Percentiles rank a stretch among this genome's conserved stretches.
phyloP scores from a whole-genome alignment of 179 eudicot genomes.

The Actinidia polygama region DNA sequence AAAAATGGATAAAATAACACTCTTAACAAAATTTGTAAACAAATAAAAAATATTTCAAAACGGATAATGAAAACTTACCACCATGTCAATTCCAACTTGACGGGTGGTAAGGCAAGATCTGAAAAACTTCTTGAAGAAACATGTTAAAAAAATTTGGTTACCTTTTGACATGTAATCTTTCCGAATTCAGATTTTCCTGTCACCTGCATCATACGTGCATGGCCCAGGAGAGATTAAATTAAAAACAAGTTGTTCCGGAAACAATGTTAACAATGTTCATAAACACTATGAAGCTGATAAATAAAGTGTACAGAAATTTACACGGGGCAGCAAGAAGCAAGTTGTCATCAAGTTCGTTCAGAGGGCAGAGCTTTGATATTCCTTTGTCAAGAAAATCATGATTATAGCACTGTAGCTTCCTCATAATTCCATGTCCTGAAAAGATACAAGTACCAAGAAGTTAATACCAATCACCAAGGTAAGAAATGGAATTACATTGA shows the following conservation, averaged over 20 bases:
- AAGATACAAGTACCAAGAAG: slow-evolving; percentile 7
- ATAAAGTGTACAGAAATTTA: slow-evolving; percentile 29
- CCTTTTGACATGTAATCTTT: slow-evolving; percentile 73
- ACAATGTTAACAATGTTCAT: neutral
- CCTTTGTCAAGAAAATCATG: slow-evolving; percentile 84
- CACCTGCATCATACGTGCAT: slow-evolving; percentile 50
- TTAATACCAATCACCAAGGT: neutral
- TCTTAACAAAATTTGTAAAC: too few species aligned
- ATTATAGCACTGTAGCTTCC: slow-evolving; percentile 80
- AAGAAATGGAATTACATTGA: neutral
- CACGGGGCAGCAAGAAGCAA: slow-evolving; percentile 93
- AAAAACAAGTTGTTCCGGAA: neutral
- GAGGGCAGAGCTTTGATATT: slow-evolving; percentile 86
- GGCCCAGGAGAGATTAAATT: neutral
- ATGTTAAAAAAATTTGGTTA: slow-evolving; percentile 68
- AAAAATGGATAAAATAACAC: too few species aligned
- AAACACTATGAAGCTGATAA: neutral
- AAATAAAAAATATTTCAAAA: too few species aligned
- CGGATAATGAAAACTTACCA: too few species aligned
- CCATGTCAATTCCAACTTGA: too few species aligned
- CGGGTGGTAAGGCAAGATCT: too few species aligned
- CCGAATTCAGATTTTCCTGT: slow-evolving; percentile 91
- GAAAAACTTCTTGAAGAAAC: too few species aligned
- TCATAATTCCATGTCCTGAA: slow-evolving; percentile 93
- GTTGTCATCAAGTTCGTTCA: slow-evolving; percentile 93